These are phyloP conservation scores for Plasmodium adleri DNA, from an alignment of 169 alveolate species.

Conservation along the genomic window DNA sequence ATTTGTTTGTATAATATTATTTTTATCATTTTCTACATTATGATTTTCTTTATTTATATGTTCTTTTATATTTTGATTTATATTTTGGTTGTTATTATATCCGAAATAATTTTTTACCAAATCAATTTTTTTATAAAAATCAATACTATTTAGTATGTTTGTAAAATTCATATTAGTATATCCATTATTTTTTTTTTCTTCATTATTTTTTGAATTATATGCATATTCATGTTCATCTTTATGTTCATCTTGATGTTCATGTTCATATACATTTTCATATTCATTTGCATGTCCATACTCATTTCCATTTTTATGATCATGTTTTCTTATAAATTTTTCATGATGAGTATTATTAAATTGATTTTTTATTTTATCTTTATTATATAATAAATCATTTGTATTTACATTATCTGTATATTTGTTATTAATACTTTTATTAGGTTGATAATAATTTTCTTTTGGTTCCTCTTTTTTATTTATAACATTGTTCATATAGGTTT, in stretches of 20 bases:
- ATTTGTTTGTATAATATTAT: neutral
- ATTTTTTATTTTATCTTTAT: neutral
- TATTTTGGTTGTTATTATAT: neutral
- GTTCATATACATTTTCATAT: neutral
- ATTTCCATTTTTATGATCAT: slow-evolving; percentile 17
- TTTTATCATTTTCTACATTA: neutral
- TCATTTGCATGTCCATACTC: neutral
- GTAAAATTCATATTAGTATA: slow-evolving; percentile 1
- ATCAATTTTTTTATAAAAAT: slow-evolving; percentile 35
- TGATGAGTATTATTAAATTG: neutral
- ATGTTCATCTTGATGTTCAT: no score
- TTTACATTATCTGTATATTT: neutral
- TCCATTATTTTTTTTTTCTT: neutral
- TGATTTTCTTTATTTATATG: neutral
- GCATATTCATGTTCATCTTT: slow-evolving; percentile 23
- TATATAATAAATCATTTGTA: neutral
- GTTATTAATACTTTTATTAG: neutral
- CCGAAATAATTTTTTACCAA: slow-evolving; percentile 28
- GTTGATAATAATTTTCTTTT: neutral
- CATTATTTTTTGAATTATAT: slow-evolving; percentile 11
- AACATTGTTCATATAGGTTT: neutral
- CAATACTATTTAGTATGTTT: slow-evolving; percentile 11
- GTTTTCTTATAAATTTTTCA: slow-evolving; percentile 43
- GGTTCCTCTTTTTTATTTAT: slow-evolving; percentile 10
- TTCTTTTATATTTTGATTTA: neutral